phyloP scores from a whole-genome alignment of 768 basidiomycete genomes.

The Amanita muscaria region DNA sequence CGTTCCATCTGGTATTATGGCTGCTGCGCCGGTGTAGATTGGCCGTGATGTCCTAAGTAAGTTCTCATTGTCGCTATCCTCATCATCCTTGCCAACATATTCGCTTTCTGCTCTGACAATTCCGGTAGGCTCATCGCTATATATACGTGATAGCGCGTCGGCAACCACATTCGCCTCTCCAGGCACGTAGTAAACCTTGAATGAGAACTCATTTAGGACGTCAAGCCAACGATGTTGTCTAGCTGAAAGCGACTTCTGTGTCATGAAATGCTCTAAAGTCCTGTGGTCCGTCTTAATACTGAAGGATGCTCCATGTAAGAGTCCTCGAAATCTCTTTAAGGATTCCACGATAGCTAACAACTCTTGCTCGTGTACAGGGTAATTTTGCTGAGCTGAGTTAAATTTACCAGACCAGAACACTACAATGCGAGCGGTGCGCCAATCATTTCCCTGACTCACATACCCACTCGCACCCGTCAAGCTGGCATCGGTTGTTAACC shows the following conservation, averaged over 20 bases:
- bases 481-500: slow-evolving; percentile 24
- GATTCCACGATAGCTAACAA: slow-evolving; percentile 30
- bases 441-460: slow-evolving; percentile 21
- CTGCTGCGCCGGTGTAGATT: too few relatives aligned
- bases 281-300: slow-evolving; percentile 26
- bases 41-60: too few relatives aligned
- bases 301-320: slow-evolving; percentile 22
- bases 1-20: too few relatives aligned
- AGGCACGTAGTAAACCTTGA: too few relatives aligned
- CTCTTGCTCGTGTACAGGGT: slow-evolving; percentile 32
- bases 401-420: slow-evolving; percentile 27
- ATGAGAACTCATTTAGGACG: too few relatives aligned
- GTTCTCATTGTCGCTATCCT: too few relatives aligned
- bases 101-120: too few relatives aligned
- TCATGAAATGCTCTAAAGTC: slow-evolving; percentile 19
- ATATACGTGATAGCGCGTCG: slow-evolving; percentile 19
- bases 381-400: slow-evolving; percentile 26
- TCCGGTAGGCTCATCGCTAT: too few relatives aligned
- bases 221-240: slow-evolving; percentile 24
- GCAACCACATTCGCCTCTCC: slow-evolving; percentile 20
- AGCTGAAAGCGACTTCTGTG: slow-evolving; percentile 23
- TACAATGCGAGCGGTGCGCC: slow-evolving; percentile 23
- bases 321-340: slow-evolving; percentile 20
- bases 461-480: slow-evolving; percentile 18
- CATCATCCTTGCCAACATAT: too few relatives aligned